Evolutionary conservation across 2,329 filamentous ascomycete genomes (phyloP).

Genomic region (Neopestalotiopsis sp.): DNA sequence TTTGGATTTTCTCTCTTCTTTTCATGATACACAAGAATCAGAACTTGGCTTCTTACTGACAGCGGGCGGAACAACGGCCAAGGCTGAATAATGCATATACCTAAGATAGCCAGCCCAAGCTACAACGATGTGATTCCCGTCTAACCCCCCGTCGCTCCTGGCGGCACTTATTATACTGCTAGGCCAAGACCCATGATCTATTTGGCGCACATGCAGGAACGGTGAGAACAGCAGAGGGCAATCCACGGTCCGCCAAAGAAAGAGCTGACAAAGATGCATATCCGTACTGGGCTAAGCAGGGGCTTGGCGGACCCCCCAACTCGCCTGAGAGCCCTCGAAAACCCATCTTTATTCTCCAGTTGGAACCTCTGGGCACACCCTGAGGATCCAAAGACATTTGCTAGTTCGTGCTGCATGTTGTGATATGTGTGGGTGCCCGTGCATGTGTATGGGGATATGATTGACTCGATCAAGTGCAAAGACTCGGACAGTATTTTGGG

Average conservation of each 20-base stretch:
- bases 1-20: not conserved
- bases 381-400: not conserved
- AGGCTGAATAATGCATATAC: not conserved
- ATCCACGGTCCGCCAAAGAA: not conserved
- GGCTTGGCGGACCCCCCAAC: not conserved
- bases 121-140: not conserved
- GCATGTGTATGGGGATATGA: not conserved
- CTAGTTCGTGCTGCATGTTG: not conserved
- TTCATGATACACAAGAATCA: not conserved
- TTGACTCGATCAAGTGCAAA: not conserved
- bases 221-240: not conserved
- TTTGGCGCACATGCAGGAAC: constrained; percentile 5
- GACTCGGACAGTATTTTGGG: not conserved
- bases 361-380: not conserved
- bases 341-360: not conserved
- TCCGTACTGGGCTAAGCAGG: not conserved
- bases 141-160: not conserved
- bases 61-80: not conserved
- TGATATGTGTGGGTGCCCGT: not conserved
- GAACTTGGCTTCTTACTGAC: not conserved
- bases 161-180: not conserved
- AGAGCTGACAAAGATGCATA: constrained; percentile 10
- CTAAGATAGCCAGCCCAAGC: not conserved
- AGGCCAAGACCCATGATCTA: not conserved
- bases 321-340: not conserved